Percentiles rank a stretch among this genome's conserved stretches.
phyloP scores from a whole-genome alignment of 1,284 basidiomycete genomes.

The Ceratobasidium sp. region DNA sequence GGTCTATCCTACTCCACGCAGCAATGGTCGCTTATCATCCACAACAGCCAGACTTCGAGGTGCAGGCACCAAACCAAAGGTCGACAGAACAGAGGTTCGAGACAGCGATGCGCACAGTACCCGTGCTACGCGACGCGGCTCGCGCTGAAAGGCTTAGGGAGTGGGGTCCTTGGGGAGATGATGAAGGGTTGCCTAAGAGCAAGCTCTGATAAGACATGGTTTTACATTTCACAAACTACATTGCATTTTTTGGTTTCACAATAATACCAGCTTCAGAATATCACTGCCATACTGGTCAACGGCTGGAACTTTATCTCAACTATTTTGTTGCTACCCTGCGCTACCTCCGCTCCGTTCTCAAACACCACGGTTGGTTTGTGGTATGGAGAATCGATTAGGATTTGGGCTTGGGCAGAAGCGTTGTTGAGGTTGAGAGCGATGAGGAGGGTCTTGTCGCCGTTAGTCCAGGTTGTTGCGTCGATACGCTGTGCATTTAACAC shows the following conservation, averaged over 20 bases:
- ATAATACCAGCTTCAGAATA: constrained; percentile 3
- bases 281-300: constrained; percentile 28
- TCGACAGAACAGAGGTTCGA: constrained; percentile 69
- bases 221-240: not conserved
- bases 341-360: constrained; percentile 29
- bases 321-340: not conserved
- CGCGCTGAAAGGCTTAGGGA: constrained; percentile 61
- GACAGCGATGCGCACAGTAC: constrained; percentile 64
- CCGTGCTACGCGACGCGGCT: constrained; percentile 66
- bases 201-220: constrained; percentile 21
- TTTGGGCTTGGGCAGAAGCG: constrained; percentile 47
- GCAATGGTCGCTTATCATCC: constrained; percentile 75
- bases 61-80: constrained; percentile 68
- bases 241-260: constrained; percentile 14
- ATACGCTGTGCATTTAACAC: constrained; percentile 18
- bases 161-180: constrained; percentile 43
- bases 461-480: constrained; percentile 40
- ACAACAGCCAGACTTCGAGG: constrained; percentile 70
- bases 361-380: not conserved
- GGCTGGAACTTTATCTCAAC: constrained; percentile 32
- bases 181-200: constrained; percentile 26
- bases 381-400: constrained; percentile 37
- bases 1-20: constrained; percentile 76
- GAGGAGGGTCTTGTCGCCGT: constrained; percentile 34
- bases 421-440: constrained; percentile 48